These are phyloP conservation scores for Trebouxia sp. DNA, from an alignment of 139 green algal species.

Conservation along the genomic window DNA sequence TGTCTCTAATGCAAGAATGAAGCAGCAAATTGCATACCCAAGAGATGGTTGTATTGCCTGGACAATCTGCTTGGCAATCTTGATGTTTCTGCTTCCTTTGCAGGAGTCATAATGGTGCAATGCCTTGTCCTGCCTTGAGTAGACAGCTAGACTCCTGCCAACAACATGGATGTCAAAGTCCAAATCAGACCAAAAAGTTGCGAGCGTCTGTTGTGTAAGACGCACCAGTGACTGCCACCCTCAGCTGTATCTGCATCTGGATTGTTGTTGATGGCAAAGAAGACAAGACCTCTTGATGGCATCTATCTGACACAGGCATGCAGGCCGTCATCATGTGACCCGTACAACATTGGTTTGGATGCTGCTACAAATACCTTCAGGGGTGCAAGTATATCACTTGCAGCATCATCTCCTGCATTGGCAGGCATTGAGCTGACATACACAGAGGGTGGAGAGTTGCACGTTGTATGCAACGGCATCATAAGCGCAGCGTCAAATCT, in stretches of 20 bases:
- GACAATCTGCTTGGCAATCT: neutral
- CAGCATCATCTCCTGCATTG: neutral
- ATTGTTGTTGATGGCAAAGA: conserved; percentile 80
- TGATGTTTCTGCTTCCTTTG: neutral
- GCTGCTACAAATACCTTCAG: neutral
- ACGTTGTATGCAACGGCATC: neutral
- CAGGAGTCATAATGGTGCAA: conserved; percentile 56
- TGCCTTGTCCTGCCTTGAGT: conserved; percentile 26
- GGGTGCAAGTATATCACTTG: neutral
- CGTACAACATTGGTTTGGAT: neutral
- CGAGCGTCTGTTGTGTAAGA: too few species aligned
- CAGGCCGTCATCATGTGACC: neutral
- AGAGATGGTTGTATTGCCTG: neutral
- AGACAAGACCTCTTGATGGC: conserved; percentile 36
- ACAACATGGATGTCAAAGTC: too few species aligned
- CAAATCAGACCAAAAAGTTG: too few species aligned
- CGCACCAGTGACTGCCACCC: conserved; percentile 62
- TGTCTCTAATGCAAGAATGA: too few species aligned
- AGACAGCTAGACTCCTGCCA: conserved; percentile 54
- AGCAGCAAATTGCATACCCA: neutral
- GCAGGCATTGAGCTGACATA: neutral
- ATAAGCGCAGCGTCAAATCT: too few species aligned
- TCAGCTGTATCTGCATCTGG: conserved; percentile 43
- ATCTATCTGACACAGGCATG: conserved; percentile 4
- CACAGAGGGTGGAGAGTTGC: too few species aligned